Evolutionary conservation across 129 eudicot species (phyloP).

Genomic region (Ambrosia artemisiifolia): DNA sequence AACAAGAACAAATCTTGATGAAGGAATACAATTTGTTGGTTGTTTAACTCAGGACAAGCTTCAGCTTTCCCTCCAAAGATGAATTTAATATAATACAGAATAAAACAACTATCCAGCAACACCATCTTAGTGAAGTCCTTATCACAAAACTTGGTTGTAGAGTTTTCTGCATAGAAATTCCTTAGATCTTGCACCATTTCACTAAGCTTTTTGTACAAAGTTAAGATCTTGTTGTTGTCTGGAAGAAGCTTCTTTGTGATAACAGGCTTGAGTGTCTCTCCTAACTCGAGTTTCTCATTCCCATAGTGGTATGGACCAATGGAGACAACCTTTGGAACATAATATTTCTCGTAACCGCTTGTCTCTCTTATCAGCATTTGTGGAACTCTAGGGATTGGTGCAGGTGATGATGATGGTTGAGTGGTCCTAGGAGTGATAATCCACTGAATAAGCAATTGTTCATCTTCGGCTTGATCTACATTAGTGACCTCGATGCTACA

Average conservation of each 20-base stretch:
- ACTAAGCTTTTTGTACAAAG: slow-evolving; percentile 14
- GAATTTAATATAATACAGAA: slow-evolving; percentile 14
- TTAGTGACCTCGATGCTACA: no score
- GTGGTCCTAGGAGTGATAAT: no score
- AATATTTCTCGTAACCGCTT: slow-evolving; percentile 15
- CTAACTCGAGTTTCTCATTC: neutral
- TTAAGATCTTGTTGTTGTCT: neutral
- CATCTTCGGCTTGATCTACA: no score
- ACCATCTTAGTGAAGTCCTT: neutral
- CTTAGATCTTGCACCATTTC: neutral
- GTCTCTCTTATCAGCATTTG: neutral
- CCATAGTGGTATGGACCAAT: slow-evolving; percentile 35
- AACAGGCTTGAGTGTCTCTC: slow-evolving; percentile 19
- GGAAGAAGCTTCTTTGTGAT: neutral
- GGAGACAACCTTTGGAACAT: slow-evolving; percentile 33
- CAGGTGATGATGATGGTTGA: no score
- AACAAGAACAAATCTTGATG: no score
- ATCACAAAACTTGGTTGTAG: no score
- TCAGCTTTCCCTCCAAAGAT: neutral
- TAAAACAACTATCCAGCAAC: slow-evolving; percentile 35
- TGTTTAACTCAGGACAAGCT: no score
- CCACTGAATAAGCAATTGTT: no score
- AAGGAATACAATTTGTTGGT: no score
- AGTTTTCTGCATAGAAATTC: no score
- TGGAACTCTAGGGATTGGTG: no score